Base-by-base conservation (phyloP, 2,329 filamentous ascomycete species). In the Ophiocordyceps australis region DNA sequence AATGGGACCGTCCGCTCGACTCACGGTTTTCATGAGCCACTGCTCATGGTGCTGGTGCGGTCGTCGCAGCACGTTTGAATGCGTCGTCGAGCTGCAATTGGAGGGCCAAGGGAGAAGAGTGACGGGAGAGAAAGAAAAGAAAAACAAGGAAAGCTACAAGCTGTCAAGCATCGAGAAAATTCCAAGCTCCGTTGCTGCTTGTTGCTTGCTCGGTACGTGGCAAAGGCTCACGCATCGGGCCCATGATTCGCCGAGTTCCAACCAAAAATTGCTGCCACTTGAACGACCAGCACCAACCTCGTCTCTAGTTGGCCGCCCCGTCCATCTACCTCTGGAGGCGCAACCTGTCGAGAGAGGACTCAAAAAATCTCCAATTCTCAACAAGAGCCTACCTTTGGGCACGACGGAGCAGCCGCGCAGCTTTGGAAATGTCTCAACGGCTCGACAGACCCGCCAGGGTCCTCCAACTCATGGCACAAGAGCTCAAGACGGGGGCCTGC, bases 11-110 rank as follows among this genome's bases (percentile, higher is more conserved):
- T 69, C 62, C 50, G 68, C 57, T 62, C 59, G 61, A 52, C 54
- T 59, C 41, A 57, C 51, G 52, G 59, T 52, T 62, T 59, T 69
- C 65, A 71, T 71, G 61, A 55, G 64, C 50, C 57, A 52, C 53
- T 58, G 54, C 47, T 54, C 60, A 64, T 65, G 49, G 36, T 55
- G 42, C 30, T 35, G 35, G n/a, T n/a, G n/a, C 30, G 22, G 27
- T 23, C 14, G 24, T 28, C 14, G 28, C 24, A 28, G 22, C 22
- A 21, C n/a, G n/a, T n/a, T n/a, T n/a, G n/a, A n/a, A n/a, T n/a
- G n/a, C n/a, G 14, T 21, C 15, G 24, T 24, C n/a, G 24, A 17
- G 25, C 17, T 12, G 26, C 16, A 9, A 15, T 2, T 16, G 20
- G 21, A 27, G 20, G 27, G 26, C n/a, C n/a, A n/a, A n/a, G n/a